Evolutionary conservation across 352 stramenopile species (phyloP), one percentile per base, ranked within the genome.

Genomic region (Pythium phragmitis): DNA sequence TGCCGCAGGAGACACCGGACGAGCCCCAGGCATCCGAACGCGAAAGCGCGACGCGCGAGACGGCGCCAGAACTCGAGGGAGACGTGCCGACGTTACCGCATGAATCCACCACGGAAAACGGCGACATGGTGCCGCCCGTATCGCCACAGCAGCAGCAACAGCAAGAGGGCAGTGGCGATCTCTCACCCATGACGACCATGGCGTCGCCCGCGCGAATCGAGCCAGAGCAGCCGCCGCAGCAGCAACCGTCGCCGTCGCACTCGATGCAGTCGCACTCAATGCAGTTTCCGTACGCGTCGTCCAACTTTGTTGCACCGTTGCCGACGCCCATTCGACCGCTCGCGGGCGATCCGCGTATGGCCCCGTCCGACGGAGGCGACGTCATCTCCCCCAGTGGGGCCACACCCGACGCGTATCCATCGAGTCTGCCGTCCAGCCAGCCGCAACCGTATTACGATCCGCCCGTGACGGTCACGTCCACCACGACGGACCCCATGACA

Each of bases 301-400:
- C 80, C 6, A 83, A 83, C 19, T 91, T 90, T 64, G 57, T 92
- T 26, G 76, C 82, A n/a, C 69, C 80, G 6, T 73, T 75, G 28
- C 85, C 82, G 13, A 93, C 85, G 33, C 85, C 85, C 11, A 93
- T 93, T 67, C 85, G 85, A 4, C 85, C 85, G 17, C 53, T 93
- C 23, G 61, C 80, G 36, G 82, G 81, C 28, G 85, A 93, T 56
- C 85, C 85, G 41, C 82, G 85, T 52, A 63, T 74, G 52, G 23
- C 70, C 17, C 62, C 46, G 2, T 12, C 34, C 34, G 34, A 39
- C 3, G 11, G 34, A 14, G 34, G 34, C 34, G 11, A 13, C 34
- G 34, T 39, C 7, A 21, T n/a, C 6, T 34, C 23, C 23, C 11
- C 47, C 17, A 37, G 14, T 21, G 47, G 23, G 23, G 6, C 21